These are phyloP conservation scores for Eutrema japonicum DNA, from an alignment of 345 rosid species.

Conservation along the genomic window DNA sequence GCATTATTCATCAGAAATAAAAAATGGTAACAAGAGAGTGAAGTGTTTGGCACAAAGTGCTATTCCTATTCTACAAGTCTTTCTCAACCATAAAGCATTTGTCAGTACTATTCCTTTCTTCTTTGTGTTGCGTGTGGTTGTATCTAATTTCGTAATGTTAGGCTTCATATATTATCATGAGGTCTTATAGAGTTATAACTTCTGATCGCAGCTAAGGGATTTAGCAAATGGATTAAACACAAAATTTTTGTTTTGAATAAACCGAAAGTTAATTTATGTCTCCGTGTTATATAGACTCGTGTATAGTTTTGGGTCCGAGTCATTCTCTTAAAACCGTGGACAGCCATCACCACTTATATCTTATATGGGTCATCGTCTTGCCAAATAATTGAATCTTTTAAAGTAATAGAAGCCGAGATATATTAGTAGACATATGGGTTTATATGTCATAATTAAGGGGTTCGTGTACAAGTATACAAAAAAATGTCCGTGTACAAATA, in stretches of 20 bases:
- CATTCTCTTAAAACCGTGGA: not conserved
- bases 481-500: not conserved
- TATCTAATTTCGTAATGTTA: conserved; percentile 11
- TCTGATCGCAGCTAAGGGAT: conserved; percentile 1
- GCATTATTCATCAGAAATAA: conserved; percentile 12
- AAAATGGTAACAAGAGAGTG: conserved; percentile 35
- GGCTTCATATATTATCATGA: conserved; percentile 1
- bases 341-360: not conserved
- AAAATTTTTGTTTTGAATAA: not conserved
- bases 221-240: not conserved
- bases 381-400: not conserved
- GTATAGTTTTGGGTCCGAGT: not conserved
- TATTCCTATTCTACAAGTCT: conserved; percentile 34
- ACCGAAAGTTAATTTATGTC: not conserved
- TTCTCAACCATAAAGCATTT: conserved; percentile 24
- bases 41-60: conserved; percentile 35
- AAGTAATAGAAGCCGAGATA: not conserved
- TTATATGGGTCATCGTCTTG: not conserved
- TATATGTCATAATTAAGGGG: not conserved
- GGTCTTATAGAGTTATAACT: conserved; percentile 7
- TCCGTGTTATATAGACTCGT: not conserved
- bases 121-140: conserved; percentile 22
- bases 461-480: not conserved
- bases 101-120: conserved; percentile 25
- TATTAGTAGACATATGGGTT: not conserved